Evolutionary conservation across 139 green algal species (phyloP).

Genomic region (Penium margaritaceum): DNA sequence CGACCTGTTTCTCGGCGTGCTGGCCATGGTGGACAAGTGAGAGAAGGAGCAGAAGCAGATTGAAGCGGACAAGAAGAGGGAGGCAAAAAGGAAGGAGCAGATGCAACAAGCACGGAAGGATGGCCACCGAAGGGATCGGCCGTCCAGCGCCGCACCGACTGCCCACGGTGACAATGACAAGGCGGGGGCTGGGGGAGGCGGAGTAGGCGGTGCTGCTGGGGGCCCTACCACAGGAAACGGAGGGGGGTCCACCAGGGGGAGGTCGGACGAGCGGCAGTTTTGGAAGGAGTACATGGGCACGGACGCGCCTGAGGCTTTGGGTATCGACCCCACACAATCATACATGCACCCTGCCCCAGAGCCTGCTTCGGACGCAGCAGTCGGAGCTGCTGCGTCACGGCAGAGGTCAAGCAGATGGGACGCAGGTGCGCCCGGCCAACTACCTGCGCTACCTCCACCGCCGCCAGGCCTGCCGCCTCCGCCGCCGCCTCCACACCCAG

Average conservation of each 20-base stretch:
- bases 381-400: too few species aligned
- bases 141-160: not conserved
- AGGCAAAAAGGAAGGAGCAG: too few species aligned
- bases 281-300: conserved; percentile 42
- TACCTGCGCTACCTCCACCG: too few species aligned
- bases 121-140: not conserved
- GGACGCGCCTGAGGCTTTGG: conserved; percentile 29
- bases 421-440: too few species aligned
- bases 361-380: too few species aligned
- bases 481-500: too few species aligned
- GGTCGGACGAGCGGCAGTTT: conserved; percentile 31
- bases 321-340: conserved; percentile 29
- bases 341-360: too few species aligned
- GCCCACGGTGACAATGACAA: not conserved
- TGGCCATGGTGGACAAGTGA: conserved; percentile 25
- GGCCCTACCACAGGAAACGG: too few species aligned
- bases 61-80: too few species aligned
- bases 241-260: not conserved
- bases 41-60: conserved; percentile 34
- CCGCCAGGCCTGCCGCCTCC: too few species aligned
- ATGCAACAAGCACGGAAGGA: not conserved
- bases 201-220: not conserved
- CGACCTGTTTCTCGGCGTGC: conserved; percentile 8
- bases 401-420: too few species aligned
- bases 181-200: not conserved